phyloP scores from a whole-genome alignment of 768 basidiomycete genomes.

The Russula brevipes region DNA sequence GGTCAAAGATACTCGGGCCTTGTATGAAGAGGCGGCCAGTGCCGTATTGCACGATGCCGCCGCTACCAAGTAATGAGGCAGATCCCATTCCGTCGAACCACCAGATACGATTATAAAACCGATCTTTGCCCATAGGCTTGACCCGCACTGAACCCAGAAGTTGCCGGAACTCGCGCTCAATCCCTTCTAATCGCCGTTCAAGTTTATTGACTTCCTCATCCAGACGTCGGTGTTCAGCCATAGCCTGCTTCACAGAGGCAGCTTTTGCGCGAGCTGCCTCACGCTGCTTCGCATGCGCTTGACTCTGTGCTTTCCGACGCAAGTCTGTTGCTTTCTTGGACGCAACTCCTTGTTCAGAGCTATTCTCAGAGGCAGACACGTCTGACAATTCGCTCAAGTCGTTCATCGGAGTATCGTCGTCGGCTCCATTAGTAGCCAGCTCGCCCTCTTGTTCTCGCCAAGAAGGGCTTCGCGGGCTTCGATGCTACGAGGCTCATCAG shows the following conservation, averaged over 20 bases:
- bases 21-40: conserved; percentile 90
- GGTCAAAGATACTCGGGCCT: conserved; percentile 80
- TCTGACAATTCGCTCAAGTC: conserved; percentile 75
- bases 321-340: conserved; percentile 33
- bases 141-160: conserved; percentile 78
- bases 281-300: conserved; percentile 68
- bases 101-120: conserved; percentile 95
- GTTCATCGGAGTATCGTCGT: conserved; percentile 56
- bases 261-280: conserved; percentile 74
- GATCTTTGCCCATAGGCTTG: conserved; percentile 84
- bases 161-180: conserved; percentile 93
- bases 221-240: conserved; percentile 76
- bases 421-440: conserved; percentile 33
- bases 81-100: conserved; percentile 98
- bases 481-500: conserved; percentile 38
- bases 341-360: conserved; percentile 44
- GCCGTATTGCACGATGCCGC: conserved; percentile 77
- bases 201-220: conserved; percentile 85
- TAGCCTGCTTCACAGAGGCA: conserved; percentile 73
- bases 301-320: conserved; percentile 50
- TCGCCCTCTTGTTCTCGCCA: conserved; percentile 47
- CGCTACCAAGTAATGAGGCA: conserved; percentile 69
- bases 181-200: conserved; percentile 73
- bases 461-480: conserved; percentile 70
- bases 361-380: conserved; percentile 53